phyloP scores from a whole-genome alignment of 805 yeast genomes.

The Metschnikowia gruessii region DNA sequence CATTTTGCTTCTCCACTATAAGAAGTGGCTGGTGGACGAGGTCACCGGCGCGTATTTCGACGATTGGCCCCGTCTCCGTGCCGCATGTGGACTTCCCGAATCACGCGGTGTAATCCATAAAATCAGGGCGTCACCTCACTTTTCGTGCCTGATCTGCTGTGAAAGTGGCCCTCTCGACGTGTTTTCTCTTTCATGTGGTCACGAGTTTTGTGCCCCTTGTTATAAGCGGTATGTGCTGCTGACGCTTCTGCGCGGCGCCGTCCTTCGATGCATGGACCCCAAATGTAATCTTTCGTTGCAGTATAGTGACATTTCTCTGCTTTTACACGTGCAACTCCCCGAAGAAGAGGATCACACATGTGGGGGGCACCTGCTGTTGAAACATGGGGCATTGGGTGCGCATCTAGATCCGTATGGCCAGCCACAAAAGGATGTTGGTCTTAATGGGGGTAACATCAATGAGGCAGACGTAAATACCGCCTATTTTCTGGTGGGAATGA shows the following conservation, averaged over 20 bases:
- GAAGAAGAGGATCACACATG: not conserved
- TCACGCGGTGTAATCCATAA: not conserved
- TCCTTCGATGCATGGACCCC: constrained; percentile 67
- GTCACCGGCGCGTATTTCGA: constrained; percentile 38
- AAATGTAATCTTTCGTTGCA: constrained; percentile 46
- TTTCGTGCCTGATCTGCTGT: constrained; percentile 70
- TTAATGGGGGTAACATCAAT: too few relatives aligned
- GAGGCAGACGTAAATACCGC: too few relatives aligned
- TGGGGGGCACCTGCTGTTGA: too few relatives aligned
- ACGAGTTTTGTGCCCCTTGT: constrained; percentile 68
- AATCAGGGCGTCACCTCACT: constrained; percentile 16
- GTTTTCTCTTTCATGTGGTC: constrained; percentile 64
- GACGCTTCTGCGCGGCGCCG: constrained; percentile 38
- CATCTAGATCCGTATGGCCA: too few relatives aligned
- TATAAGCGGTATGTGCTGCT: constrained; percentile 57
- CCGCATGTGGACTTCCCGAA: constrained; percentile 28
- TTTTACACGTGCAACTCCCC: constrained; percentile 1
- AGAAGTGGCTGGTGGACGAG: constrained; percentile 41
- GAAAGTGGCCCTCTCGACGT: constrained; percentile 39
- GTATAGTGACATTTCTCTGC: constrained; percentile 35
- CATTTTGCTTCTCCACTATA: constrained; percentile 34
- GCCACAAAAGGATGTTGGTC: too few relatives aligned
- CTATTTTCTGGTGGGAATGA: too few relatives aligned
- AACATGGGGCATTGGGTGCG: too few relatives aligned
- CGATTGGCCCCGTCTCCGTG: constrained; percentile 24